Evolutionary conservation across 768 basidiomycete species (phyloP).

Genomic region (Phylloporus arenicola): DNA sequence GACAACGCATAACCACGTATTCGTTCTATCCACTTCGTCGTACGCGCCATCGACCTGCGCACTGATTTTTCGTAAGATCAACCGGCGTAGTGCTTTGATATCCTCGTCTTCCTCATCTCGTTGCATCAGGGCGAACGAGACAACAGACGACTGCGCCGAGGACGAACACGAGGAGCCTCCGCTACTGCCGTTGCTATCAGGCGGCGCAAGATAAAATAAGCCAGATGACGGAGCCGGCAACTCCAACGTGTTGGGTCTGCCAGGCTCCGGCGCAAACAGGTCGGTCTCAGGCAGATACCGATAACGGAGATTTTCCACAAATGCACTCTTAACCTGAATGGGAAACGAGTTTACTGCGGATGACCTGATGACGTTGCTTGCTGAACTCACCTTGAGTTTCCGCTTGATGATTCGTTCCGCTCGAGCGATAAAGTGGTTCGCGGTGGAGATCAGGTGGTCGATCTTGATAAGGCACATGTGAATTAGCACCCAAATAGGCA

Average conservation of each 20-base stretch:
- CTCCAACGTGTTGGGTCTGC: not conserved
- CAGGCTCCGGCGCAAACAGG: conserved; percentile 17
- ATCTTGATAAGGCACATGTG: conserved; percentile 34
- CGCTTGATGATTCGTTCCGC: conserved; percentile 53
- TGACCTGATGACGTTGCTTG: not conserved
- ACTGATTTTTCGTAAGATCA: conserved; percentile 64
- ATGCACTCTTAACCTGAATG: conserved; percentile 44
- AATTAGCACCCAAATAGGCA: conserved; percentile 6
- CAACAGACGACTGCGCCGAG: conserved; percentile 32
- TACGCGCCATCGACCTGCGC: conserved; percentile 49
- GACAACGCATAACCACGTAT: conserved; percentile 57
- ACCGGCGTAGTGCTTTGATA: conserved; percentile 50
- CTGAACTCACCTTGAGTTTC: conserved; percentile 45
- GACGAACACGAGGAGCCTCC: conserved; percentile 16
- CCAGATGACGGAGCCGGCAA: conserved; percentile 4
- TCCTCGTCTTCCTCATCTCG: conserved; percentile 62
- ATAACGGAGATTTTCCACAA: conserved; percentile 41
- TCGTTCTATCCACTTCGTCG: conserved; percentile 58
- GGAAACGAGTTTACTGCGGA: conserved; percentile 2
- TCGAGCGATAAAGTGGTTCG: conserved; percentile 52
- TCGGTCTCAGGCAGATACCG: conserved; percentile 21
- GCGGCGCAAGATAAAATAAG: conserved; percentile 22
- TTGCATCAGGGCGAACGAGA: conserved; percentile 47
- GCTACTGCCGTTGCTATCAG: conserved; percentile 7
- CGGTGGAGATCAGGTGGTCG: conserved; percentile 49